Evolutionary conservation across 2,329 filamentous ascomycete species (phyloP), one percentile per base, ranked within the genome.

Genomic region (Drechslera avenae): DNA sequence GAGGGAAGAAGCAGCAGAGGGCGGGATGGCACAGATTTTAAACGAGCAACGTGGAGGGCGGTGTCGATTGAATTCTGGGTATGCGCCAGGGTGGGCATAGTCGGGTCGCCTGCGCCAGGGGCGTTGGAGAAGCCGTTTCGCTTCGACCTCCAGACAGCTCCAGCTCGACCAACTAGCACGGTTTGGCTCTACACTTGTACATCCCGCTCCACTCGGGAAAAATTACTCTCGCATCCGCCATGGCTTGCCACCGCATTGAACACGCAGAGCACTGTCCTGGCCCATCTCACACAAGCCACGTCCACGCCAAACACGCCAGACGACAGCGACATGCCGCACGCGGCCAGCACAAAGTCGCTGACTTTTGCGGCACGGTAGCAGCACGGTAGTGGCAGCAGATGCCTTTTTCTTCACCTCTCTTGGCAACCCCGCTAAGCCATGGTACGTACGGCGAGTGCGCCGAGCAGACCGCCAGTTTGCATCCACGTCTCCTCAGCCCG

Each of bases 401-500:
- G 49, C 41, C 56, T 51, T 51, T 17, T 54, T 54, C 26, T 7
- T 46, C 57, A 56, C 47, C 42, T 44, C 37, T 18, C 62, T 66
- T 64, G 60, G 63, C 63, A 50, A 46, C 46, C 46, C 56, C 39
- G 45, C 48, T 52, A 52, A 35, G 21, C 44, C 30, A 23, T 32
- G 34, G 42, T 37, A 30, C 26, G 35, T 23, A 8, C 21, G 21
- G 21, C 10, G 21, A 36, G 21, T 53, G 56, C 48, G 57, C 53
- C 57, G 53, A 46, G 39, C 63, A 68, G 66, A 69, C 67, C 67
- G 67, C 67, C 59, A 63, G 55, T 65, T 62, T 57, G 60, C 42
- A 8, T 8, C 19, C 19, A 21, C 7, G 50, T 50, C 60, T n/a
- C 55, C 56, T 47, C 28, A 52, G n/a, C n/a, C n/a, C n/a, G n/a